phyloP scores from a whole-genome alignment of 2,329 filamentous ascomycete species.

The Knoxdaviesia capensis region DNA sequence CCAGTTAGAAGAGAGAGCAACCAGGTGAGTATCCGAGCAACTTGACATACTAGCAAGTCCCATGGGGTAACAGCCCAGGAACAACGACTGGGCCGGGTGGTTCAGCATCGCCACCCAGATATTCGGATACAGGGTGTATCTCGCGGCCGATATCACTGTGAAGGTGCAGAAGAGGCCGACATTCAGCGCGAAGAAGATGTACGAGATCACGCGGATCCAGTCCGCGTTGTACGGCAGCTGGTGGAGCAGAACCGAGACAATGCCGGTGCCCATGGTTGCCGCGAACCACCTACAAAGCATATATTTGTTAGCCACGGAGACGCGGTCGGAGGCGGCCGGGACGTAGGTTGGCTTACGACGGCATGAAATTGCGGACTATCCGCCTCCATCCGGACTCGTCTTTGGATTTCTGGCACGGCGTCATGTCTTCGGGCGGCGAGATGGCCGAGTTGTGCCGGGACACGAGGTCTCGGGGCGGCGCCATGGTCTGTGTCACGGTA shows the following conservation, averaged over 20 bases:
- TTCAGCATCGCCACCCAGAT: slow-evolving; percentile 46
- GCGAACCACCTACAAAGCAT: slow-evolving; percentile 29
- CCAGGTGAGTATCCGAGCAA: background rate
- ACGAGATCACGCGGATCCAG: slow-evolving; percentile 38
- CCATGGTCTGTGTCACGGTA: too few relatives aligned
- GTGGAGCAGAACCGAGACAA: slow-evolving; percentile 41
- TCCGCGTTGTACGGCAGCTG: slow-evolving; percentile 37
- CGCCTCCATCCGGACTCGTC: slow-evolving; percentile 15
- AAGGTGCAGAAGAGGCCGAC: slow-evolving; percentile 34
- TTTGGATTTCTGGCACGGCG: too few relatives aligned
- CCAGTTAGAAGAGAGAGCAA: background rate
- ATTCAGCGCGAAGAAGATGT: slow-evolving; percentile 41
- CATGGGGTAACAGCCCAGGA: slow-evolving; percentile 50
- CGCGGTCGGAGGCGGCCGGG: background rate
- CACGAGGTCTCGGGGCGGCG: too few relatives aligned
- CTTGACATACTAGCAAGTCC: slow-evolving; percentile 24
- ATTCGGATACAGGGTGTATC: slow-evolving; percentile 44
- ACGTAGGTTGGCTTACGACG: slow-evolving; percentile 21
- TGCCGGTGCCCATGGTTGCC: slow-evolving; percentile 47
- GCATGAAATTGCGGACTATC: slow-evolving; percentile 31
- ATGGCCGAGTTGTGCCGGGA: too few relatives aligned
- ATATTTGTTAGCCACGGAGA: background rate
- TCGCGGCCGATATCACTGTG: slow-evolving; percentile 29
- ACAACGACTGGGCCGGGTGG: slow-evolving; percentile 47
- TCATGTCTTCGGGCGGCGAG: too few relatives aligned